Conservation (phyloP, 2,329 filamentous ascomycete genomes). For the Colletotrichum camelliae region DNA sequence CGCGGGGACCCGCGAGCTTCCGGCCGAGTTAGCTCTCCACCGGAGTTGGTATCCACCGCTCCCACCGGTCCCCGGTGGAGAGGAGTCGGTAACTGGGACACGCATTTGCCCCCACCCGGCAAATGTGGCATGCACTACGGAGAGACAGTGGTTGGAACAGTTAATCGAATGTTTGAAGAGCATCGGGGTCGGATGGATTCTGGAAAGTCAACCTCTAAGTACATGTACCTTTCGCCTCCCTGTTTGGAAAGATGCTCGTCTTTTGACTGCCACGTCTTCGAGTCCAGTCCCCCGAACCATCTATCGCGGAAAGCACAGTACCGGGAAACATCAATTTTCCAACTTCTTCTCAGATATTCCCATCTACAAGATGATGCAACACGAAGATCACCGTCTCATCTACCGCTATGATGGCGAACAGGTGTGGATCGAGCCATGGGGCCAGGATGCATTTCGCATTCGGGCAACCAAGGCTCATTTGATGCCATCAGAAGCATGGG, state of each 20-base stretch:
- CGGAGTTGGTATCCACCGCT: not conserved
- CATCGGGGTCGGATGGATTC: not conserved
- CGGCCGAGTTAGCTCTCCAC: not conserved
- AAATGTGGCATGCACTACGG: not conserved
- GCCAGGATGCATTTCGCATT: slow-evolving; percentile 48
- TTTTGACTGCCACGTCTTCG: not conserved
- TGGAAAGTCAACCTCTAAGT: not conserved
- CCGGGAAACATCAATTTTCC: not conserved
- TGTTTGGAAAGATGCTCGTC: not conserved
- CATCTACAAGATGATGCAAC: not conserved
- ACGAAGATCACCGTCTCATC: not conserved
- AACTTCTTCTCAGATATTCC: not conserved
- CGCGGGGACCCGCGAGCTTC: not conserved
- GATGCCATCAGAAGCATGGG: not conserved
- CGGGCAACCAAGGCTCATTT: slow-evolving; percentile 45
- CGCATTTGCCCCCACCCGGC: not conserved
- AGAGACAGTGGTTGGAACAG: not conserved
- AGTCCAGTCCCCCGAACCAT: not conserved
- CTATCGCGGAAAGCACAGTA: not conserved
- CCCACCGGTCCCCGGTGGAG: not conserved
- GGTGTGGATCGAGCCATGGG: slow-evolving; percentile 41
- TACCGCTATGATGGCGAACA: slow-evolving; percentile 46
- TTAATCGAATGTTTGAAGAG: not conserved
- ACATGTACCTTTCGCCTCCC: not conserved
- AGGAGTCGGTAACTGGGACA: not conserved